These are phyloP conservation scores for Polytolypa hystricis DNA, from an alignment of 2,329 filamentous ascomycete species.

Conservation along the genomic window DNA sequence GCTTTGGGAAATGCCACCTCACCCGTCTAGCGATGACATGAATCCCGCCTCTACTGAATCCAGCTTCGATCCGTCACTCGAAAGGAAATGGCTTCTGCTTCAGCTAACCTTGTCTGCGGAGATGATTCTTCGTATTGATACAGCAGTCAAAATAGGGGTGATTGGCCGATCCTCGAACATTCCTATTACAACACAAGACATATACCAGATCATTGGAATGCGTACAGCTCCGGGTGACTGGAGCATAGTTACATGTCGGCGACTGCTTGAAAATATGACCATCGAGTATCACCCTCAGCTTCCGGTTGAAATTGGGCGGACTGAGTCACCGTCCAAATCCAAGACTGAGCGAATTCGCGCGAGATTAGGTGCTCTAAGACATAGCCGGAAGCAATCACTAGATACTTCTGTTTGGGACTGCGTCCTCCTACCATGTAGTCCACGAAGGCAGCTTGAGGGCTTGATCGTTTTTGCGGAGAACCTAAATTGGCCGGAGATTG, in stretches of 20 bases:
- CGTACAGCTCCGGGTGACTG: slow-evolving; percentile 44
- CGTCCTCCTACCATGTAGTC: slow-evolving; percentile 26
- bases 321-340: background rate
- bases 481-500: slow-evolving; percentile 39
- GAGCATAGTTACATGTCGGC: slow-evolving; percentile 43
- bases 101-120: slow-evolving; percentile 46
- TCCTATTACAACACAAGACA: slow-evolving; percentile 32
- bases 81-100: slow-evolving; percentile 44
- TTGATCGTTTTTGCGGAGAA: slow-evolving; percentile 40
- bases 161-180: slow-evolving; percentile 29
- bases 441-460: slow-evolving; percentile 37
- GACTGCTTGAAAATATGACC: slow-evolving; percentile 42
- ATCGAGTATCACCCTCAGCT: slow-evolving; percentile 19
- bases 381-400: background rate
- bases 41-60: slow-evolving; percentile 14
- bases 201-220: slow-evolving; percentile 35
- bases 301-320: background rate
- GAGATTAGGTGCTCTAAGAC: slow-evolving; percentile 3
- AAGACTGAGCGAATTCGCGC: slow-evolving; percentile 1
- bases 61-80: slow-evolving; percentile 21
- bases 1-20: slow-evolving; percentile 31
- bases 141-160: slow-evolving; percentile 31
- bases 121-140: slow-evolving; percentile 43
- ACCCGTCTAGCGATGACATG: slow-evolving; percentile 24
- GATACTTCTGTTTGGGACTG: slow-evolving; percentile 23